phyloP scores from a whole-genome alignment of 345 rosid genomes.

The Pugionium cornutum region DNA sequence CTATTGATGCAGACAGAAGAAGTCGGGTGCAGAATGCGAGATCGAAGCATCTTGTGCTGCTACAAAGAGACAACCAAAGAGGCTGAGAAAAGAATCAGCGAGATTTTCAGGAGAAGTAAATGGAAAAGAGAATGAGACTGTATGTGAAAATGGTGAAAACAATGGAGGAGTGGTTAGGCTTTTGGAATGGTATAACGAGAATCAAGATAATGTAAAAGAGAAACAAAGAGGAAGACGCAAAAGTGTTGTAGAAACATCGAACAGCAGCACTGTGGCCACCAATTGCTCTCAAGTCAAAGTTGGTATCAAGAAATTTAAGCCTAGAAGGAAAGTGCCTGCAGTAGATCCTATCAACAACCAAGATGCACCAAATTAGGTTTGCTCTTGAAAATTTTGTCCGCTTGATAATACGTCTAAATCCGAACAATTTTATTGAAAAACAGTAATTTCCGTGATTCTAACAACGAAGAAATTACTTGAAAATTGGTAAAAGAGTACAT shows the following conservation, averaged over 20 bases:
- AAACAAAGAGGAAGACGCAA: conserved; percentile 17
- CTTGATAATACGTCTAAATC: conserved; percentile 8
- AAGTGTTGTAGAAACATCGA: conserved; percentile 27
- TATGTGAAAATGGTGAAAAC: conserved; percentile 27
- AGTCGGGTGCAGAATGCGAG: conserved; percentile 35
- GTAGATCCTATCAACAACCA: conserved; percentile 26
- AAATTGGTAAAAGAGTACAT: background rate
- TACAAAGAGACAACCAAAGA: conserved; percentile 34
- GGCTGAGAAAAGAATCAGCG: conserved; percentile 22
- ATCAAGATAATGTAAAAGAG: conserved; percentile 15
- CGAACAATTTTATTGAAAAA: background rate
- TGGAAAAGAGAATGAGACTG: conserved; percentile 22
- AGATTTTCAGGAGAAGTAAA: conserved; percentile 15
- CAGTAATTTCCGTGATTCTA: conserved; percentile 7
- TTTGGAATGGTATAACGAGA: conserved; percentile 20
- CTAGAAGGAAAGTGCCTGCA: conserved; percentile 39
- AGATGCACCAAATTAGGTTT: conserved; percentile 26
- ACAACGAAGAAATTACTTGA: conserved; percentile 11
- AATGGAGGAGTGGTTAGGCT: conserved; percentile 21
- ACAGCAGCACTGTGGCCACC: conserved; percentile 16
- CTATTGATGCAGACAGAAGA: conserved; percentile 39
- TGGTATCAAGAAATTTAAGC: conserved; percentile 33
- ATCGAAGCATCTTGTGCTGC: conserved; percentile 30
- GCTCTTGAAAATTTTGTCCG: conserved; percentile 33
- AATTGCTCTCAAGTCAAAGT: conserved; percentile 15